phyloP scores from a whole-genome alignment of 2,329 filamentous ascomycete species.

The Dothistroma septosporum region DNA sequence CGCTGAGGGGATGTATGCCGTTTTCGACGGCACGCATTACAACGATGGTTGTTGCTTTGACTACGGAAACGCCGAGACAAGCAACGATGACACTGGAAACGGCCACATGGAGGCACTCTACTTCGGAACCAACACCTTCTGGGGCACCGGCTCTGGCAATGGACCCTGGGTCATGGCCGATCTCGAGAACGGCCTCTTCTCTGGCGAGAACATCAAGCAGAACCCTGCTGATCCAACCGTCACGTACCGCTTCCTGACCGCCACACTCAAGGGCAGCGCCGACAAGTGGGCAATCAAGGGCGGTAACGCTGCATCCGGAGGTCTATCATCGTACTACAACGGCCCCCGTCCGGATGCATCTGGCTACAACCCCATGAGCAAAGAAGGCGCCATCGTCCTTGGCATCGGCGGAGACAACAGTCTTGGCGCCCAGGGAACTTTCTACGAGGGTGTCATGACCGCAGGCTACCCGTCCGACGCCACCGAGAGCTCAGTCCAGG shows the following conservation, averaged over 20 bases:
- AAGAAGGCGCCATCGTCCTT: slow-evolving; percentile 64
- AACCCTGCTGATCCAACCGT: slow-evolving; percentile 54
- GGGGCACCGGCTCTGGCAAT: slow-evolving; percentile 55
- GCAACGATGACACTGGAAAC: slow-evolving; percentile 48
- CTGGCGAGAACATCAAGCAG: slow-evolving; percentile 44
- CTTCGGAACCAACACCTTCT: slow-evolving; percentile 53
- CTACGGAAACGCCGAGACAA: slow-evolving; percentile 43
- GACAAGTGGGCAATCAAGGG: slow-evolving; percentile 59
- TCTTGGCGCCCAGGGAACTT: slow-evolving; percentile 50
- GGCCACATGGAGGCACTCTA: slow-evolving; percentile 69
- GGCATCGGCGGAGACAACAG: slow-evolving; percentile 68
- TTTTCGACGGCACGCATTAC: slow-evolving; percentile 58
- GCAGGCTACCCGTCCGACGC: slow-evolving; percentile 58
- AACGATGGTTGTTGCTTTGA: slow-evolving; percentile 53
- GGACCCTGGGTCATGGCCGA: slow-evolving; percentile 68
- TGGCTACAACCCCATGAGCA: slow-evolving; percentile 60
- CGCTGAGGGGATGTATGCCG: slow-evolving; percentile 58
- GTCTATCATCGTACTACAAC: slow-evolving; percentile 56
- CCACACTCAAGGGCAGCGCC: slow-evolving; percentile 53
- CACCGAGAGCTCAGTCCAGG: slow-evolving; percentile 49
- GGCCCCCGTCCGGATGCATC: slow-evolving; percentile 49
- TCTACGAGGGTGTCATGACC: slow-evolving; percentile 62
- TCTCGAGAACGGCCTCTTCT: slow-evolving; percentile 64
- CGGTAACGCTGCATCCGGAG: slow-evolving; percentile 52
- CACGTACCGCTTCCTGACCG: slow-evolving; percentile 54